phyloP scores from a whole-genome alignment of 495 filamentous ascomycete species.

The Pyrenula massariospora region DNA sequence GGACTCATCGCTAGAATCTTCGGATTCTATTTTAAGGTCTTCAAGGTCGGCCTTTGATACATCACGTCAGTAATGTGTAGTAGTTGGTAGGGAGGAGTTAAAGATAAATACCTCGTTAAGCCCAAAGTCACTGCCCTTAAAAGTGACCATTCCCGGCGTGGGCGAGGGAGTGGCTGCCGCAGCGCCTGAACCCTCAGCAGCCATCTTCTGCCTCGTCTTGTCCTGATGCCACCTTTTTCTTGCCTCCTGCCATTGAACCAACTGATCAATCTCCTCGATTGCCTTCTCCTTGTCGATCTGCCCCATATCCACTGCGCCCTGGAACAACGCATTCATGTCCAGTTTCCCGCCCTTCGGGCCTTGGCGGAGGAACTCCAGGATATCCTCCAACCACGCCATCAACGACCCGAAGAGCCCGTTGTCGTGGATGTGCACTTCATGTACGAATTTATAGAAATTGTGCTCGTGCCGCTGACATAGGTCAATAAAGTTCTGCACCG shows the following conservation, averaged over 20 bases:
- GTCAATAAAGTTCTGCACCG: conserved; percentile 97
- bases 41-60: conserved; percentile 54
- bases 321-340: conserved; percentile 88
- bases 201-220: conserved; percentile 98
- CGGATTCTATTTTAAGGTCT: conserved; percentile 67
- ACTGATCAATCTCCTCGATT: conserved; percentile 66
- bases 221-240: conserved; percentile 95
- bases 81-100: background rate
- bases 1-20: conserved; percentile 53
- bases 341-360: conserved; percentile 69
- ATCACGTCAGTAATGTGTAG: conserved; percentile 8
- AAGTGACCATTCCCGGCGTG: conserved; percentile 41
- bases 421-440: conserved; percentile 97
- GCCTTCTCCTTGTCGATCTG: conserved; percentile 58
- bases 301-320: conserved; percentile 56
- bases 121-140: conserved; percentile 76
- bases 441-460: conserved; percentile 97
- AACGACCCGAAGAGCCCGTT: conserved; percentile 90
- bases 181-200: conserved; percentile 53
- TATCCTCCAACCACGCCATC: conserved; percentile 97
- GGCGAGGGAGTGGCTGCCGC: conserved; percentile 6
- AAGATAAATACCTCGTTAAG: conserved; percentile 53
- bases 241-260: conserved; percentile 89
- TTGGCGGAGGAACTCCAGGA: conserved; percentile 81
- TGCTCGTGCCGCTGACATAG: conserved; percentile 88